Conservation (phyloP, 257 asterid species). For the Solanum piurae region DNA sequence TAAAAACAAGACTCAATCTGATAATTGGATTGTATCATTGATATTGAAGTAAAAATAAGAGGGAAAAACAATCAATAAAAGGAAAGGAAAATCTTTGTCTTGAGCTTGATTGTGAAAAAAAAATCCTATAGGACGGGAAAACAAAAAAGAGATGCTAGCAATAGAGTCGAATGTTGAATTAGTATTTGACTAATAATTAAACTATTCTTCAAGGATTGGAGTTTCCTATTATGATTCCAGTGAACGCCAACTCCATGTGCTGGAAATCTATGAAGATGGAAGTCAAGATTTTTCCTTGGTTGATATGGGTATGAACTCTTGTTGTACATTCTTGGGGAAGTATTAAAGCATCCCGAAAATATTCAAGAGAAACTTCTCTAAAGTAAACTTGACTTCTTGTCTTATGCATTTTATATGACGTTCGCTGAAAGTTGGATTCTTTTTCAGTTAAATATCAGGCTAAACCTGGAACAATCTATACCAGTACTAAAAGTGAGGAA, state of each 20-base stretch:
- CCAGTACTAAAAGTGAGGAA: constrained; percentile 92
- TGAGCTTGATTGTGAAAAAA: not conserved
- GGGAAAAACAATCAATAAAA: not conserved
- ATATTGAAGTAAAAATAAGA: not conserved
- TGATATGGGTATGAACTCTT: constrained; percentile 59
- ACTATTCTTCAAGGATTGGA: constrained; percentile 55
- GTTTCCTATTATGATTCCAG: constrained; percentile 78
- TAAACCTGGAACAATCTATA: constrained; percentile 67
- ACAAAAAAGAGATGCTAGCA: not conserved
- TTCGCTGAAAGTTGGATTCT: not conserved
- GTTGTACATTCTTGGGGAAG: not conserved
- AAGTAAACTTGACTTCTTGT: not conserved
- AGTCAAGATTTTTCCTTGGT: constrained; percentile 58
- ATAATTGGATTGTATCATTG: not conserved
- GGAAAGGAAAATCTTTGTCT: not conserved
- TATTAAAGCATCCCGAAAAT: not conserved
- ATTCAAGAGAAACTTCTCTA: not conserved
- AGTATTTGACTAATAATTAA: not conserved
- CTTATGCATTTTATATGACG: not conserved
- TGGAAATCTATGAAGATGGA: constrained; percentile 92
- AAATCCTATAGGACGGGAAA: not conserved
- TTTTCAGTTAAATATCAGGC: constrained; percentile 84
- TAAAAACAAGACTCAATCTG: not conserved
- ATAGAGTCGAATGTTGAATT: not conserved
- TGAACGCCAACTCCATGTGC: constrained; percentile 61